Evolutionary conservation across 305 asterid species (phyloP), one percentile per base, ranked within the genome.

Genomic region (Petunia hybrid): DNA sequence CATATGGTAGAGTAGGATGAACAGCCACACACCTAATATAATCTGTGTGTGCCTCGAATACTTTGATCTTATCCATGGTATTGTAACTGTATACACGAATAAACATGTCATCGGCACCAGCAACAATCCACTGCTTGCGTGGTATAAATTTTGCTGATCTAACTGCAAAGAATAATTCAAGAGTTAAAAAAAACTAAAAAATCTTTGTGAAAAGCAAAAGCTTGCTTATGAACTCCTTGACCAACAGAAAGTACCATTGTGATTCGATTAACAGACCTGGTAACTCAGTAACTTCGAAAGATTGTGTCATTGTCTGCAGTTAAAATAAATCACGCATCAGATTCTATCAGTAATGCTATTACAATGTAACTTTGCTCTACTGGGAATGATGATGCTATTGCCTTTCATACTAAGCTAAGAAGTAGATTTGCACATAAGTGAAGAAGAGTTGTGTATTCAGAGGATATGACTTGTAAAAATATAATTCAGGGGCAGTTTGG

Each of bases 101-200:
- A 81, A 83, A 90, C 99, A 94, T 94, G 89, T 96, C 99, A 87
- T 96, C 99, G 36, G 98, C 97, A 88, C 98, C 99, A 69, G 98
- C 99, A 84, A 96, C 98, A 68, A 96, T 97, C 99, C 99, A 96
- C 83, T 96, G 98, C 88, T 93, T 93, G 56, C 98, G 93, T 78
- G 99, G 90, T 82, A 96, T 87, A 80, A 96, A 96, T 89, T 96
- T 96, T 0, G 99, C 98, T 43, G 99, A 96, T 87, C 99, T 90
- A 85, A 94, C 99, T 96, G 98, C 83, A 85, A 86, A 84, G 57
- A 56, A 81, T 68, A 74, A 56, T 60, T 61, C 12, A 46, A 80
- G 80, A 80, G 81, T 86, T 67, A 87, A 88, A 73, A 73, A 61
- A 61, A 14, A 76, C 71, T 74, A 39, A 14, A 61, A 48, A 22